Base-by-base conservation (phyloP, 352 stramenopile species). In the Blastocystis sp. region DNA sequence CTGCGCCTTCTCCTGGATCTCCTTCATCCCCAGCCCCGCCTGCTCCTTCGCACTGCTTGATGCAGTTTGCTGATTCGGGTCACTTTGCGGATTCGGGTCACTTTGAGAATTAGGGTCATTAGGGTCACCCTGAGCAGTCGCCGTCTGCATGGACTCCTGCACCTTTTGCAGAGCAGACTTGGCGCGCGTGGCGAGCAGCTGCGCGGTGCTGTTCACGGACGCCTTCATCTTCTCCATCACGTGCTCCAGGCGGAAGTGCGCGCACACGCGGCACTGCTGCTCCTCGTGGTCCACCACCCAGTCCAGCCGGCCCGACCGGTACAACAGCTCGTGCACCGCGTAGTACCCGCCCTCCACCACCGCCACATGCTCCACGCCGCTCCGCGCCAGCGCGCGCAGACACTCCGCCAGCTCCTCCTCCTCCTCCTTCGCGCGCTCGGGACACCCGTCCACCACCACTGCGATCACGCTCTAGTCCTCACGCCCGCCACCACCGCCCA, bases 301-400 rank as follows among this genome's bases (percentile, higher is more conserved):
- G 17, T 81, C 71, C 71, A 81, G 24, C 19, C 45, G 38, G 19
- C 43, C 34, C 38, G 28, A 34, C 38, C 24, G 24, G 17, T n/a
- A n/a, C 40, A 81, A 54, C 21, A 48, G 42, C 45, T 81, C 71
- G 45, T 81, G 71, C n/a, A 81, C n/a, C 10, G 71, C 71, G 28
- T 19, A 19, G 71, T 66, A 81, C 7, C 71, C 71, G 17, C 71
- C 71, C 6, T 81, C 45, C n/a, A 81, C 38, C 54, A 81, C 60
- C 14, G 52, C 38, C 38, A 81, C 71, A 21, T 38, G 71, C 3
- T 21, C 43, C 17, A 81, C 38, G 21, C 28, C n/a, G 21, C 21
- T 34, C 10, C 60, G 54, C 2, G 40, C 17, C 14, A 81, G 40
- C 48, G 66, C 57, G 28, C 71, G 21, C 3, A 81, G 45, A 66